A percentile compares a stretch with the other conserved stretches of the same genome.
Evolutionary conservation across 805 yeast genomes (phyloP).

Genomic region (Myxozyma kluyveri): DNA sequence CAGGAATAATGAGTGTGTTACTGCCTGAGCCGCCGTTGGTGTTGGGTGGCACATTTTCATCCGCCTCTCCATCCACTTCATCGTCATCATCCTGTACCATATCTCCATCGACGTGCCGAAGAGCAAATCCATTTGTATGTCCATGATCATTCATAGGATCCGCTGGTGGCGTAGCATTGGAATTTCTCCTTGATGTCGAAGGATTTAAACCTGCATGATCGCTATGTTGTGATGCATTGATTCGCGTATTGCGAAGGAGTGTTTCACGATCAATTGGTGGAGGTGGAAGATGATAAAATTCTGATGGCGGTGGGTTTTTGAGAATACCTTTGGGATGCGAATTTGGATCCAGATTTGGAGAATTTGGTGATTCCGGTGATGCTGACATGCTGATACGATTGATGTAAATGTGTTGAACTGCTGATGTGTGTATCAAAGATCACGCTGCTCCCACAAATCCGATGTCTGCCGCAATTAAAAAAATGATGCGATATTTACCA

Average conservation of each 20-base stretch:
- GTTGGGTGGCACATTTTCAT: background rate
- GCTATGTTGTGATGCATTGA: conserved; percentile 18
- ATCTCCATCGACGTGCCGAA: conserved; percentile 5
- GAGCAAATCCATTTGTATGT: conserved; percentile 8
- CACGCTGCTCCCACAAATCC: background rate
- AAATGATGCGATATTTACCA: too few relatives aligned
- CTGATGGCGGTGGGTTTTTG: conserved; percentile 24
- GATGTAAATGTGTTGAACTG: background rate
- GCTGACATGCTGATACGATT: too few relatives aligned
- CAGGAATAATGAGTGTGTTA: background rate
- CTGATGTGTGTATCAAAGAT: background rate
- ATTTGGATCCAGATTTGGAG: background rate
- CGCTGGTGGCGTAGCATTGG: background rate
- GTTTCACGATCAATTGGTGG: conserved; percentile 21
- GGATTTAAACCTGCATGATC: conserved; percentile 13
- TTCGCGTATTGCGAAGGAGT: conserved; percentile 18
- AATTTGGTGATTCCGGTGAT: background rate
- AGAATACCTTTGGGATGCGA: conserved; percentile 23
- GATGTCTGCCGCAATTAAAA: too few relatives aligned
- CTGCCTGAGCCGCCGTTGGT: background rate
- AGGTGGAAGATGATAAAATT: conserved; percentile 13
- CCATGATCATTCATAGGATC: conserved; percentile 13
- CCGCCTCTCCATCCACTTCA: conserved; percentile 2
- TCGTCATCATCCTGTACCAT: background rate
- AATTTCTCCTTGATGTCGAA: conserved; percentile 5